Evolutionary conservation across 371 early-diverging fungal genomes (phyloP).

Genomic region (Mortierella polycephala): DNA sequence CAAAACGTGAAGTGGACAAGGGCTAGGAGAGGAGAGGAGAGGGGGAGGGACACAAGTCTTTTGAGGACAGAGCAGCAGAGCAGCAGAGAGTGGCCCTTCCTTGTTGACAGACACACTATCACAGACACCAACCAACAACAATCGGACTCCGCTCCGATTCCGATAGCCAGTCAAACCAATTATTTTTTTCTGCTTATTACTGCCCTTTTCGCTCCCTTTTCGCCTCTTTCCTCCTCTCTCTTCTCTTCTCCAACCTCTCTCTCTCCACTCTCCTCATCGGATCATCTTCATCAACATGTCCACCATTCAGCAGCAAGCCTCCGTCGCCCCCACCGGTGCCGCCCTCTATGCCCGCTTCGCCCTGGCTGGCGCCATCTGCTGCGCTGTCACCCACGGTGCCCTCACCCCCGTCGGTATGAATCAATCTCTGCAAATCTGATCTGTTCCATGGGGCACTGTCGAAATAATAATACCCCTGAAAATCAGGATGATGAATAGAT

Average conservation of each 20-base stretch:
- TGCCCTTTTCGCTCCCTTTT: constrained; percentile 2
- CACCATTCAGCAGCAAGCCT: constrained; percentile 53
- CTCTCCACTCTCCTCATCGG: constrained; percentile 23
- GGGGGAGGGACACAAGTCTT: no score
- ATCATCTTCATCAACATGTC: constrained; percentile 37
- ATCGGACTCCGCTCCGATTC: constrained; percentile 1
- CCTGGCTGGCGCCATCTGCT: constrained; percentile 80
- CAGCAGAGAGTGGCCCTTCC: no score
- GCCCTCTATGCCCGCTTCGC: constrained; percentile 79
- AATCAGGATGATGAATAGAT: no score
- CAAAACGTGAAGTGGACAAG: no score
- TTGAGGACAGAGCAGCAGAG: no score
- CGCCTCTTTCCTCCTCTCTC: background rate
- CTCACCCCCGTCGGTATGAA: constrained; percentile 58
- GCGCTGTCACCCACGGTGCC: constrained; percentile 80
- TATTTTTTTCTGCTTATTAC: background rate
- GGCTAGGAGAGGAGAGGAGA: no score
- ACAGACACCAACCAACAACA: constrained; percentile 1
- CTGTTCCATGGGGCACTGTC: constrained; percentile 9
- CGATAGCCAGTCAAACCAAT: background rate
- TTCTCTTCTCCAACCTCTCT: constrained; percentile 13
- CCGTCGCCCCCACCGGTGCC: constrained; percentile 69
- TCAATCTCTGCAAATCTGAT: constrained; percentile 9
- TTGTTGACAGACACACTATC: no score
- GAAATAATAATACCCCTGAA: no score